These are phyloP conservation scores for Megacollybia marginata DNA, from an alignment of 768 basidiomycete genomes.

Conservation along the genomic window DNA sequence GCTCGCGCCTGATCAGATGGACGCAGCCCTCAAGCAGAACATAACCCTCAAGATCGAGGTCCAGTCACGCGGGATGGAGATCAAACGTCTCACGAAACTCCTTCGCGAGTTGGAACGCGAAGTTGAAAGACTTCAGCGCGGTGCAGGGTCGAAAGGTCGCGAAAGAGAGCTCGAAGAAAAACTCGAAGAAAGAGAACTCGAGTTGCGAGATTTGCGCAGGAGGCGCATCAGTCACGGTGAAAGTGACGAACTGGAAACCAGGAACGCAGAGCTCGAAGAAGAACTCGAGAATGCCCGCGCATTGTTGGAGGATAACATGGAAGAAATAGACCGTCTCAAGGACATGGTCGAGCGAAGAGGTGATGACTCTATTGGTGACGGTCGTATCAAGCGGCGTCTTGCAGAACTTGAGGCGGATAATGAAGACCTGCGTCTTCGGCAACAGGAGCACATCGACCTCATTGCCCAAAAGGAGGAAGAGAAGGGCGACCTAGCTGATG, in stretches of 20 bases:
- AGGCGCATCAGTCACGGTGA: slow-evolving; percentile 29
- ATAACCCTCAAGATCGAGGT: slow-evolving; percentile 91
- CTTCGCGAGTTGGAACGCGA: slow-evolving; percentile 79
- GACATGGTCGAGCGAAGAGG: slow-evolving; percentile 58
- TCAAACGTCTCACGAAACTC: slow-evolving; percentile 88
- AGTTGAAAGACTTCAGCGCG: slow-evolving; percentile 58
- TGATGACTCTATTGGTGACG: slow-evolving; percentile 31
- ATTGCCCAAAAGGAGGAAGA: slow-evolving; percentile 59
- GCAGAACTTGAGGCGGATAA: slow-evolving; percentile 59
- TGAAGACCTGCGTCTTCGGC: slow-evolving; percentile 46
- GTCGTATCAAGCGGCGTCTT: slow-evolving; percentile 39
- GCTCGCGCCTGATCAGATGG: slow-evolving; percentile 87
- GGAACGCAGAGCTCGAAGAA: slow-evolving; percentile 65
- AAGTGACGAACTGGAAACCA: slow-evolving; percentile 50
- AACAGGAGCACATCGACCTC: slow-evolving; percentile 54
- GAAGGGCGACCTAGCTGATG: slow-evolving; percentile 61
- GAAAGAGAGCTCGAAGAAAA: slow-evolving; percentile 74
- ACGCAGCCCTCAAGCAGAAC: slow-evolving; percentile 87
- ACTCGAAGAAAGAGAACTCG: slow-evolving; percentile 65
- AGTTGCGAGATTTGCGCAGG: slow-evolving; percentile 59
- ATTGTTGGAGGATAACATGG: slow-evolving; percentile 73
- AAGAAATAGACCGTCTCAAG: slow-evolving; percentile 70
- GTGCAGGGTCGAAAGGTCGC: slow-evolving; percentile 33
- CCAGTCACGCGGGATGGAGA: slow-evolving; percentile 80
- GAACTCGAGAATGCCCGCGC: slow-evolving; percentile 65